Evolutionary conservation across 2,329 filamentous ascomycete species (phyloP), one percentile per base, ranked within the genome.

Genomic region (Coniochaeta sp.): DNA sequence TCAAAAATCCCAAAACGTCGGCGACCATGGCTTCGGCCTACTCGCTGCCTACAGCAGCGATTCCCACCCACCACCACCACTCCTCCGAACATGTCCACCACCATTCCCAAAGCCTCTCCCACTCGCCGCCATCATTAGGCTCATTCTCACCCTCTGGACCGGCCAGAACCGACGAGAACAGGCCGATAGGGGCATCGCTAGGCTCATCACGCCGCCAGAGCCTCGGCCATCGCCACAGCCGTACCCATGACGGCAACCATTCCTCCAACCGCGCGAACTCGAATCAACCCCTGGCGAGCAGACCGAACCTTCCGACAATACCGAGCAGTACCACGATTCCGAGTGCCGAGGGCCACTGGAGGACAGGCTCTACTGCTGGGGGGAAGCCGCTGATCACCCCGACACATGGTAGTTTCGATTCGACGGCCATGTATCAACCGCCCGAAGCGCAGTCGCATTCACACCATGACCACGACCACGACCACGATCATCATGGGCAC

Each of bases 21-120:
- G 17, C 54, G 55, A 72, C 61, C 60, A 82, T 82, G 79, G 76
- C 79, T 62, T 79, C 81, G 40, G 79, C 82, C 24, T 85, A 82
- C 68, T 74, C 77, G 58, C 70, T 85, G 59, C 82, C 82, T n/a
- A 76, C 79, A 38, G 75, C 80, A 38, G 74, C 79, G 43, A 70
- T 82, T 54, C 77, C 79, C 58, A 79, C 79, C 64, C 76, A 75
- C 61, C 76, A 81, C 64, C 73, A 77, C 59, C 75, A 67, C 57
- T 60, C 60, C 5, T 59, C 65, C 9, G 66, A 67, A 31, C 59
- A 61, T 47, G 33, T 36, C n/a, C 59, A 75, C 57, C 70, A 75
- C 62, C 63, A 63, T 59, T 62, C 61, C 8, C 69, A 69, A 47
- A 65, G 62, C 24, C 65, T 22, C 73, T 12, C 74, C 81, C 58